phyloP scores from a whole-genome alignment of 179 eudicot genomes.

The Heliamphora pulchella region DNA sequence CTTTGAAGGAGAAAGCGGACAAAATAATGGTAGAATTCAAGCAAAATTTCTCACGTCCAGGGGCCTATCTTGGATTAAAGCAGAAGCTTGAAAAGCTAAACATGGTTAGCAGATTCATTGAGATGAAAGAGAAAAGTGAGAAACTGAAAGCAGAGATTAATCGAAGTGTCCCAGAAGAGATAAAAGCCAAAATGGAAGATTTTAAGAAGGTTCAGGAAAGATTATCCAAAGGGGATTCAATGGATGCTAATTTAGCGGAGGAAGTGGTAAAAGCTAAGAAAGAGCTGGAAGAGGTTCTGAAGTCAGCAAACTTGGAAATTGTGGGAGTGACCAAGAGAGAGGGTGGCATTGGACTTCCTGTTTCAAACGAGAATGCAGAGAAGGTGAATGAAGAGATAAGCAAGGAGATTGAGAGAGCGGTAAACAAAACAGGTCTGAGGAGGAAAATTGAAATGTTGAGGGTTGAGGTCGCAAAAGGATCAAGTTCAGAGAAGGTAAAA shows the following conservation, averaged over 20 bases:
- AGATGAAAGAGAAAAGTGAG: conserved; percentile 23
- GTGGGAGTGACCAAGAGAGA: conserved; percentile 20
- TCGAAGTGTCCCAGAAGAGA: conserved; percentile 21
- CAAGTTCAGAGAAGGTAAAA: conserved; percentile 22
- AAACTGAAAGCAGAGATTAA: conserved; percentile 29
- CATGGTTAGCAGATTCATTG: conserved; percentile 23
- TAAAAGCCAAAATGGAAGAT: conserved; percentile 22
- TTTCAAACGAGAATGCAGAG: conserved; percentile 16
- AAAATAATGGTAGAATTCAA: conserved; percentile 27
- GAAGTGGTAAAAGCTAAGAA: conserved; percentile 19
- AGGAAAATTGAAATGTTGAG: conserved; percentile 31
- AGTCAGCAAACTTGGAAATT: conserved; percentile 28
- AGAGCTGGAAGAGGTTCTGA: conserved; percentile 27
- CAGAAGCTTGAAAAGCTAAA: conserved; percentile 28
- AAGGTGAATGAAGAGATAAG: conserved; percentile 22
- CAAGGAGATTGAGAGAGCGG: conserved; percentile 25
- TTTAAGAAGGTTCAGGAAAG: conserved; percentile 25
- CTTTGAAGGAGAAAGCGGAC: conserved; percentile 27
- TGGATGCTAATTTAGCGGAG: conserved; percentile 22
- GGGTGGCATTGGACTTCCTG: conserved; percentile 8
- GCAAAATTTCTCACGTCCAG: conserved; percentile 26
- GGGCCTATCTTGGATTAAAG: conserved; percentile 29
- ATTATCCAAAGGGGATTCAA: conserved; percentile 17
- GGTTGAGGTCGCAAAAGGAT: conserved; percentile 17
- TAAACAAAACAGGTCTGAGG: conserved; percentile 20